Conservation (phyloP, 371 early-diverging fungal genomes). For the Lichtheimia ornata region DNA sequence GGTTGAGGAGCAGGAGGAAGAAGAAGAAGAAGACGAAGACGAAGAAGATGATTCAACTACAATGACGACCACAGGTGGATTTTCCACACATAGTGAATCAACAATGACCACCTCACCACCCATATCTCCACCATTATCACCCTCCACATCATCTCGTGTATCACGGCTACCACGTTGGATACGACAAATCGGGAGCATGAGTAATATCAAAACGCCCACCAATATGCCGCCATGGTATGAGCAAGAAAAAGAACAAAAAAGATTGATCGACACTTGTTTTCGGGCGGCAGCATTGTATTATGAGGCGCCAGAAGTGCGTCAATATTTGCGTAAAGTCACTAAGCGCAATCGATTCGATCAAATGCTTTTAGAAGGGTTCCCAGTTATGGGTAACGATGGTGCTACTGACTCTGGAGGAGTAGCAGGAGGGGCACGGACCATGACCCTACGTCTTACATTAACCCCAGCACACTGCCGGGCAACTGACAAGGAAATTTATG, state of each 20-base stretch:
- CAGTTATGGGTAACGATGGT: background rate
- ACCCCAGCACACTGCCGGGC: constrained; percentile 36
- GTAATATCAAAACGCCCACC: background rate
- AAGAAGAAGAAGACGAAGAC: background rate
- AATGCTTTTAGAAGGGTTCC: constrained; percentile 14
- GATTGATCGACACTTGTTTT: background rate
- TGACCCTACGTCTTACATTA: constrained; percentile 31
- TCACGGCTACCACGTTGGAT: constrained; percentile 14
- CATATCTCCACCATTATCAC: constrained; percentile 9
- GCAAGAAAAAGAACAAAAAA: constrained; percentile 1
- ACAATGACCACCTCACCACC: constrained; percentile 7
- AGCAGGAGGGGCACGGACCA: constrained; percentile 1
- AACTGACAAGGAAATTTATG: constrained; percentile 28
- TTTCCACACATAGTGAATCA: background rate
- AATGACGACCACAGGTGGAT: background rate
- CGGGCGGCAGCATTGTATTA: constrained; percentile 18
- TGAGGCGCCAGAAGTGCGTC: constrained; percentile 21
- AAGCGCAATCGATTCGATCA: constrained; percentile 15
- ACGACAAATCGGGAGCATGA: constrained; percentile 9
- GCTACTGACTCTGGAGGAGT: too few species aligned
- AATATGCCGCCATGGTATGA: background rate
- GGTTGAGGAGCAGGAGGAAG: background rate
- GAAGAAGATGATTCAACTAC: background rate
- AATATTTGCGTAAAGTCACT: constrained; percentile 19
- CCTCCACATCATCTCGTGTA: background rate